phyloP scores from a whole-genome alignment of 2,329 filamentous ascomycete genomes.

The Fusarium decemcellulare region DNA sequence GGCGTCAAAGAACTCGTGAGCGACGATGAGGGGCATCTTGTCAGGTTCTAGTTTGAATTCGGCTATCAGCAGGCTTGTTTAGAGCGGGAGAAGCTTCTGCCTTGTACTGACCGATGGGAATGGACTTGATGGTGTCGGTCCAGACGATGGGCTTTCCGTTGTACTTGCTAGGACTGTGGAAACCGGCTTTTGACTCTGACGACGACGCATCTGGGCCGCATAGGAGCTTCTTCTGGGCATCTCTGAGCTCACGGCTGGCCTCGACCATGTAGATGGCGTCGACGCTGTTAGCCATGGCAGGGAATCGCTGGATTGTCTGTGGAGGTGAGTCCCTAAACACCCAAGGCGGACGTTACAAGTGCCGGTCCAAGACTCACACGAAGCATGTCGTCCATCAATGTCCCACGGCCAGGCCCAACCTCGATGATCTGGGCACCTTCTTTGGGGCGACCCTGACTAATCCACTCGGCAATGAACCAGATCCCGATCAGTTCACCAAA shows the following conservation, averaged over 20 bases:
- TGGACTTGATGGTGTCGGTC: slow-evolving; percentile 90
- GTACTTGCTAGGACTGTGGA: slow-evolving; percentile 83
- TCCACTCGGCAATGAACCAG: slow-evolving; percentile 98
- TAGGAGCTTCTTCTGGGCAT: slow-evolving; percentile 84
- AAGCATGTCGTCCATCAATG: slow-evolving; percentile 96
- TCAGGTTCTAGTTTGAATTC: slow-evolving; percentile 63
- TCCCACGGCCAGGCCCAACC: slow-evolving; percentile 93
- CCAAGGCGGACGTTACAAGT: no score
- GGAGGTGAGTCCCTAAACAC: not conserved
- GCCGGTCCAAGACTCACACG: slow-evolving; percentile 70
- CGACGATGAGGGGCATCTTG: slow-evolving; percentile 91
- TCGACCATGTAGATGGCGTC: slow-evolving; percentile 95
- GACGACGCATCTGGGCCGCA: slow-evolving; percentile 79
- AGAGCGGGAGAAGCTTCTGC: no score
- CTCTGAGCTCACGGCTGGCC: slow-evolving; percentile 84
- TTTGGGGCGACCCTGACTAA: slow-evolving; percentile 84
- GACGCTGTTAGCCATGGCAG: slow-evolving; percentile 80
- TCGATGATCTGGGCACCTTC: slow-evolving; percentile 91
- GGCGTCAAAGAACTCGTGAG: slow-evolving; percentile 98
- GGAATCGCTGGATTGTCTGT: slow-evolving; percentile 90
- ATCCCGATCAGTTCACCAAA: slow-evolving; percentile 96
- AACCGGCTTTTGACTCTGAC: slow-evolving; percentile 80
- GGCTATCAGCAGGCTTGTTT: slow-evolving; percentile 12
- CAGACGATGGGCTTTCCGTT: slow-evolving; percentile 83
- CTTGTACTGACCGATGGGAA: slow-evolving; percentile 73